A percentile compares a stretch with the other conserved stretches of the same genome.
Evolutionary conservation across 495 filamentous ascomycete genomes (phyloP).

Genomic region (Neurospora sp.): DNA sequence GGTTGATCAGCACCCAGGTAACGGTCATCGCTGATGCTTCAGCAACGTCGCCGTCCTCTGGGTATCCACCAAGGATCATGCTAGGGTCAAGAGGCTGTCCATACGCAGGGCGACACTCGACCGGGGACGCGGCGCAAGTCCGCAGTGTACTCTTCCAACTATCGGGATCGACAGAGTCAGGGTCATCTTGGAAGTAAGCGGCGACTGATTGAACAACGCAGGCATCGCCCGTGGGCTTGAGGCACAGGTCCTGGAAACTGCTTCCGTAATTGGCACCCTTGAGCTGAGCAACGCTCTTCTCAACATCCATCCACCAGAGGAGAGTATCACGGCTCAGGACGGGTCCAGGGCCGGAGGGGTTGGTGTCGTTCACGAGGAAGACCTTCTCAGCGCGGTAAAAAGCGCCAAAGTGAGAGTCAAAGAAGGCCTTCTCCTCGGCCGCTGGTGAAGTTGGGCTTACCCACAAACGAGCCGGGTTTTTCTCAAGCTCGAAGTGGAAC

Average conservation of each 20-base stretch:
- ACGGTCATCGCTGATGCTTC: conserved; percentile 71
- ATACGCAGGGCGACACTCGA: conserved; percentile 78
- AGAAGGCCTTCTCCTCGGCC: conserved; percentile 87
- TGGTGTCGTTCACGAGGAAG: conserved; percentile 84
- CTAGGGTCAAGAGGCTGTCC: conserved; percentile 74
- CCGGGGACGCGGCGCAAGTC: conserved; percentile 65
- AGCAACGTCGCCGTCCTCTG: conserved; percentile 53
- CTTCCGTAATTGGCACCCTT: conserved; percentile 53
- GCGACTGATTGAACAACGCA: conserved; percentile 90
- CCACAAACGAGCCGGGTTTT: conserved; percentile 84
- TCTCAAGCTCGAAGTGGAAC: conserved; percentile 77
- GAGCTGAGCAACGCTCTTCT: conserved; percentile 58
- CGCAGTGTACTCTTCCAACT: conserved; percentile 60
- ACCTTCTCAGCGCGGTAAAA: conserved; percentile 92
- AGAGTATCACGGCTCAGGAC: conserved; percentile 82
- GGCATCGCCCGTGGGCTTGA: conserved; percentile 79
- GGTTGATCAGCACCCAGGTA: conserved; percentile 95
- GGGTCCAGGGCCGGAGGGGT: conserved; percentile 50
- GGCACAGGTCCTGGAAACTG: conserved; percentile 76
- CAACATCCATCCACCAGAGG: conserved; percentile 89
- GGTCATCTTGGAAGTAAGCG: conserved; percentile 68
- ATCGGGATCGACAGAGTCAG: conserved; percentile 43
- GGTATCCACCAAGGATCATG: conserved; percentile 76
- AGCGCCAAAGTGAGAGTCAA: conserved; percentile 89
- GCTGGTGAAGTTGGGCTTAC: conserved; percentile 87